Evolutionary conservation across 164 flowering plant genomes (phyloP), one percentile per base, ranked within the genome.

Genomic region (Malania oleifera): DNA sequence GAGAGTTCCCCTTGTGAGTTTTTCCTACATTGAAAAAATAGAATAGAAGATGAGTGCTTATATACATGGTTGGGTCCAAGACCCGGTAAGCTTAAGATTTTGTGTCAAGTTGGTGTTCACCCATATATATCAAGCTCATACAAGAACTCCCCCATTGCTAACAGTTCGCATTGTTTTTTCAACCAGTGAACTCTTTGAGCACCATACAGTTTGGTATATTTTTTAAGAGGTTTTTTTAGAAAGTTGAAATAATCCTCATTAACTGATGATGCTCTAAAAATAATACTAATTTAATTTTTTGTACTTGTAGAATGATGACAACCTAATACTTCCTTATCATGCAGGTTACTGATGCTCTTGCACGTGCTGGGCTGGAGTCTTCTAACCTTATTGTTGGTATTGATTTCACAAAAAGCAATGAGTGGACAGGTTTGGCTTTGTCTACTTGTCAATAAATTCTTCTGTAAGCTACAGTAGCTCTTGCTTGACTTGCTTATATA

Each of bases 391-490:
- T 91, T 62, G 89, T 91, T 48, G 97, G 97, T 56, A 83, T 91
- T 71, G 97, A 91, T 77, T 87, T 91, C 72, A 91, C 97, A 54
- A 87, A 82, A 75, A 91, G 97, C 82, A 90, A 90, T 55, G 97
- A 90, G 76, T 91, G 97, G 97, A 91, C 97, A 60, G 97, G 97
- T 87, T 57, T 64, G 44, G 1, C 41, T 45, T 71, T 40, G 19
- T 62, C 38, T 63, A 5, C n/a, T 11, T 12, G 23, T 38, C 26
- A 56, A 9, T 5, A 4, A 52, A 13, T 31, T 46, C 7, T 15
- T 28, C 49, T 37, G 35, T 18, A n/a, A 19, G 18, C 46, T 25
- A n/a, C 37, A 28, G 23, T 46, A 31, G 1, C 46, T 49, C 44
- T 47, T 60, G 53, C 52, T 57, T 53, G 64, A 56, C 46, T 19